Percentiles rank a stretch among this genome's conserved stretches.
Evolutionary conservation across 2,329 filamentous ascomycete species (phyloP).

Genomic region (Colletotrichum melonis): DNA sequence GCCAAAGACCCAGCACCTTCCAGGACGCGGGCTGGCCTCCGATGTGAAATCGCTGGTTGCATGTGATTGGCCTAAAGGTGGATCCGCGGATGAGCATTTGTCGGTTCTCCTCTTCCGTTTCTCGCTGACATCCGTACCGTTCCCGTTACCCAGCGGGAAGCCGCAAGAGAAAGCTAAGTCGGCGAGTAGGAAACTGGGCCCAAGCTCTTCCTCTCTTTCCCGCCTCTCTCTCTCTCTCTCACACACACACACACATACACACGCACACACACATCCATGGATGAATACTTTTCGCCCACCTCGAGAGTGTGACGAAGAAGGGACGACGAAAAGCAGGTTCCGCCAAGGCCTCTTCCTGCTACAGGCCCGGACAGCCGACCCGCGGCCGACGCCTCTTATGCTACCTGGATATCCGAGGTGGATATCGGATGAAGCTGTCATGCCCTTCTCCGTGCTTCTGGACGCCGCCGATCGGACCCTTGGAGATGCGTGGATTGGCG

Average conservation of each 20-base stretch:
- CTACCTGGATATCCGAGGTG: conserved; percentile 1
- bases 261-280: neutral
- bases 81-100: neutral
- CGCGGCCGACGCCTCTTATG: conserved; percentile 21
- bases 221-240: too few relatives aligned
- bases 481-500: neutral
- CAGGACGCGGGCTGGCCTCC: conserved; percentile 1
- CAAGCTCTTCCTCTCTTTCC: neutral
- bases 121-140: neutral
- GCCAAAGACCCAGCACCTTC: neutral
- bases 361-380: neutral
- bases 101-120: neutral
- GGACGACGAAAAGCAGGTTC: neutral
- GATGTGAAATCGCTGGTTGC: conserved; percentile 1
- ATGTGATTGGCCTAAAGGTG: conserved; percentile 35
- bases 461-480: conserved; percentile 34
- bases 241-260: too few relatives aligned
- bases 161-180: neutral
- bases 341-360: neutral
- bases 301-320: neutral
- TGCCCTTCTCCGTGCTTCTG: conserved; percentile 1
- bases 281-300: neutral
- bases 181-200: neutral
- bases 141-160: neutral
- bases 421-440: neutral